Evolutionary conservation across 2,329 filamentous ascomycete species (phyloP).

Genomic region (Cladobotryum protrusum): DNA sequence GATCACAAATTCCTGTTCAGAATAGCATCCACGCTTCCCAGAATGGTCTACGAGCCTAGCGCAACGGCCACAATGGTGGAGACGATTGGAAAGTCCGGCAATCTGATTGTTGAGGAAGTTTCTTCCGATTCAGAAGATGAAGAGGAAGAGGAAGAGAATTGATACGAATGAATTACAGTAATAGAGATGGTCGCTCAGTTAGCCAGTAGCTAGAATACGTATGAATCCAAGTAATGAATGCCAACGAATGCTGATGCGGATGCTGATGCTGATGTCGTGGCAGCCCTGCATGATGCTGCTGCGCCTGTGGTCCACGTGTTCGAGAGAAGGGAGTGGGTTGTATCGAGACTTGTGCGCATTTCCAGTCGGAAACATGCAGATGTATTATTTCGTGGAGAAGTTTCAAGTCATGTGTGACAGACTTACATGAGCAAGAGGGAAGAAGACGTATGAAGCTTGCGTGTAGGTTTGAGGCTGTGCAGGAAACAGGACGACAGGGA

Average conservation of each 20-base stretch:
- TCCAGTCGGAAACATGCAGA: background rate
- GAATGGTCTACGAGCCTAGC: constrained; percentile 70
- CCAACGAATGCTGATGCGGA: background rate
- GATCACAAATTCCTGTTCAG: constrained; percentile 79
- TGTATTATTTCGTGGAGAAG: constrained; percentile 3
- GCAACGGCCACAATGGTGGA: constrained; percentile 60
- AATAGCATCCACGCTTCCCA: constrained; percentile 78
- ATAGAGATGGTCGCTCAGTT: background rate
- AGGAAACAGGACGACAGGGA: background rate
- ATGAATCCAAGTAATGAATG: background rate
- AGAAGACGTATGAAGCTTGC: constrained; percentile 7
- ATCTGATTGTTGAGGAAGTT: constrained; percentile 75
- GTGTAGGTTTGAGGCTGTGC: constrained; percentile 15
- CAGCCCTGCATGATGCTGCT: background rate
- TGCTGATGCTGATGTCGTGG: too few species aligned
- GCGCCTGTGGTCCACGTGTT: background rate
- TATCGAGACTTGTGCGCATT: too few species aligned
- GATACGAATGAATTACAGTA: constrained; percentile 18
- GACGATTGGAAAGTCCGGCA: constrained; percentile 74
- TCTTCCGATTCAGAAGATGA: constrained; percentile 30
- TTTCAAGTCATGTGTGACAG: background rate
- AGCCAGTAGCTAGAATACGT: background rate
- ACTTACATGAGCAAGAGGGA: background rate
- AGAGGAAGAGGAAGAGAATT: constrained; percentile 24
- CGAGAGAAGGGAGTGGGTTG: too few species aligned